These are phyloP conservation scores for Wickerhamomyces rabaulensis DNA, from an alignment of 805 yeast species.

Conservation along the genomic window DNA sequence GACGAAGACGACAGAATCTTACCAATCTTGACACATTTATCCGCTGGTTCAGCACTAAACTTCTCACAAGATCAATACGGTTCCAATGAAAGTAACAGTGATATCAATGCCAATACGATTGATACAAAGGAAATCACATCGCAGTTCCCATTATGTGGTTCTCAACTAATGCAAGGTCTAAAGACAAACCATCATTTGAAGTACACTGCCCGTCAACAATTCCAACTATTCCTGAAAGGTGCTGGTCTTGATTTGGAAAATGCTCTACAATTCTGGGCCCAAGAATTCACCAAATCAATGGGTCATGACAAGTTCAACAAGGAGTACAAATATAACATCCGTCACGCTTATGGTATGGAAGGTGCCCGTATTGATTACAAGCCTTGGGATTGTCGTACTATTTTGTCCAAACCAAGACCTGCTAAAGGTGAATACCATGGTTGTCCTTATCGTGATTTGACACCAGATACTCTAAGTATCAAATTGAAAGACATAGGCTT, in stretches of 20 bases:
- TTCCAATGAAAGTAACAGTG: slow-evolving; percentile 25
- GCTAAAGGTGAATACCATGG: slow-evolving; percentile 74
- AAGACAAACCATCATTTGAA: slow-evolving; percentile 64
- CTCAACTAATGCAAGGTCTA: slow-evolving; percentile 58
- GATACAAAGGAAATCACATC: slow-evolving; percentile 46
- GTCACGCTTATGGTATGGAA: slow-evolving; percentile 88
- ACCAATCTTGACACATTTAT: slow-evolving; percentile 76
- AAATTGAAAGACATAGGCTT: slow-evolving; percentile 63
- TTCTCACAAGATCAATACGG: slow-evolving; percentile 14
- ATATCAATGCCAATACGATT: slow-evolving; percentile 59
- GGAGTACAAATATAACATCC: slow-evolving; percentile 81
- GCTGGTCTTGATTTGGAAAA: slow-evolving; percentile 86
- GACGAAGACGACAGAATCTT: slow-evolving; percentile 89
- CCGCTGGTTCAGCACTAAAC: slow-evolving; percentile 59
- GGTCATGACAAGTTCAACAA: slow-evolving; percentile 75
- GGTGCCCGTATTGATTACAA: slow-evolving; percentile 83
- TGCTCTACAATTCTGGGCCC: slow-evolving; percentile 79
- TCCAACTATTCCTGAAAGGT: slow-evolving; percentile 80
- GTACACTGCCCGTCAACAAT: slow-evolving; percentile 80
- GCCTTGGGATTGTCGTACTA: slow-evolving; percentile 81
- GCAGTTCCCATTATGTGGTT: slow-evolving; percentile 82
- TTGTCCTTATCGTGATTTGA: slow-evolving; percentile 83
- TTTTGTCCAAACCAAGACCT: slow-evolving; percentile 68
- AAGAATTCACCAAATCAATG: slow-evolving; percentile 60
- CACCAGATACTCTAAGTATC: slow-evolving; percentile 52